Percentiles rank a stretch among this genome's conserved stretches.
phyloP scores from a whole-genome alignment of 345 rosid genomes.

The Rhodomyrtus tomentosa region DNA sequence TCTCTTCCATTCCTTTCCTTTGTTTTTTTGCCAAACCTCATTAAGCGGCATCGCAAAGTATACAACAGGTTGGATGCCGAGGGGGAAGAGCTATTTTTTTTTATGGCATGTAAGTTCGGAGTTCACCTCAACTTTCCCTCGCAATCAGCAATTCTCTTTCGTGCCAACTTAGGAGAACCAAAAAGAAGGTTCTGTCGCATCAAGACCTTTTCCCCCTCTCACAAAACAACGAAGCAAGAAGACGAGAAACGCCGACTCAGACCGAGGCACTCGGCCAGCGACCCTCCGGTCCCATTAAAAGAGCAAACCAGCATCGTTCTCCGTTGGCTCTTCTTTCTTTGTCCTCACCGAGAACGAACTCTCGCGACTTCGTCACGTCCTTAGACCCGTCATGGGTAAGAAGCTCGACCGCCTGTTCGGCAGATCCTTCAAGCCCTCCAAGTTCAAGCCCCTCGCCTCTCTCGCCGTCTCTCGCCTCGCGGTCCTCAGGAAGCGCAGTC shows the following conservation, averaged over 20 bases:
- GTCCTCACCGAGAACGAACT: neutral
- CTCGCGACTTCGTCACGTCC: neutral
- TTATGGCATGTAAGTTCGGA: neutral
- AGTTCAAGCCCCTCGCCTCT: constrained; percentile 45
- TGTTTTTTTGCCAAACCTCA: neutral
- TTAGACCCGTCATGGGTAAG: constrained; percentile 46
- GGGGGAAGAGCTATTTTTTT: neutral
- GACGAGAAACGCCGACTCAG: neutral
- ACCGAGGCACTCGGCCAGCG: neutral
- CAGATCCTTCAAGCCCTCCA: constrained; percentile 47
- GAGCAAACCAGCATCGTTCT: neutral
- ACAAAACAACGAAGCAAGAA: neutral
- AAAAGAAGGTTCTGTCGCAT: neutral
- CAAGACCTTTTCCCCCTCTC: neutral
- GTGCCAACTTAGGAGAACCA: neutral
- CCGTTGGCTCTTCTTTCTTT: neutral
- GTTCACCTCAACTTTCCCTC: neutral
- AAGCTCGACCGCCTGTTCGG: constrained; percentile 65
- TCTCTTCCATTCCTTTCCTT: neutral
- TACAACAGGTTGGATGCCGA: neutral
- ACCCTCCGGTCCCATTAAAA: neutral
- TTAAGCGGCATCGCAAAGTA: neutral
- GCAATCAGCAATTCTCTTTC: neutral
- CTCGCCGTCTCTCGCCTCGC: constrained; percentile 64
- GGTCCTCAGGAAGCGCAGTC: constrained; percentile 64